Conservation (phyloP, 148 eudicot species). For the Limonium bicolor region DNA sequence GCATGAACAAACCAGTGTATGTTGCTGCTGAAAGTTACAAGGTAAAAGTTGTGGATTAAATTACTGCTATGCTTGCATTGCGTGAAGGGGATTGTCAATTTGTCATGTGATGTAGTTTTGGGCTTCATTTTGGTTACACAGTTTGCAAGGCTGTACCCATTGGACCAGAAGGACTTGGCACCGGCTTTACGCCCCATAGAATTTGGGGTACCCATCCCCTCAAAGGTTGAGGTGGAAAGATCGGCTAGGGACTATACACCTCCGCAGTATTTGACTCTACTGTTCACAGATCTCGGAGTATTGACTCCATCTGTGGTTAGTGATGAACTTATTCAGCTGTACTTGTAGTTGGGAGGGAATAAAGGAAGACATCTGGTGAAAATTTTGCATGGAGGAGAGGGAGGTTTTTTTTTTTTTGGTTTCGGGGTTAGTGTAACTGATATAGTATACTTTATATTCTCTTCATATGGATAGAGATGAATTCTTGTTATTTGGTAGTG, state of each 20-base stretch:
- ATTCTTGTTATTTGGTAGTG: too few relatives aligned
- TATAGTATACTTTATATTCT: too few relatives aligned
- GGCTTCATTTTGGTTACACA: slow-evolving; percentile 8
- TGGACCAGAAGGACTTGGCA: slow-evolving; percentile 96
- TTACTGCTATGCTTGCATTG: too few relatives aligned
- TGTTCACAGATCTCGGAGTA: slow-evolving; percentile 86
- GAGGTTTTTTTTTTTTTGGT: too few relatives aligned
- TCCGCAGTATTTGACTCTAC: slow-evolving; percentile 84
- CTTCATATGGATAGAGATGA: too few relatives aligned
- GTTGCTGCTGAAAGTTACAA: slow-evolving; percentile 99
- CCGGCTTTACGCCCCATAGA: slow-evolving; percentile 94
- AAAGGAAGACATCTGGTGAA: too few relatives aligned
- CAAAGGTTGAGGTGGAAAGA: slow-evolving; percentile 87
- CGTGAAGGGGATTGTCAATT: too few relatives aligned
- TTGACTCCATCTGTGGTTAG: slow-evolving; percentile 90
- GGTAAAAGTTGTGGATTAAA: too few relatives aligned
- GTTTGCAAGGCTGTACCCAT: slow-evolving; percentile 95
- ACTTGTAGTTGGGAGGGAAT: too few relatives aligned
- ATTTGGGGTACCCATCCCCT: slow-evolving; percentile 92
- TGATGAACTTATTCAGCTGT: slow-evolving; percentile 91
- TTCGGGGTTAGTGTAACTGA: too few relatives aligned
- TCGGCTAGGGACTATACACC: slow-evolving; percentile 97
- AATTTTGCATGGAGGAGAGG: too few relatives aligned
- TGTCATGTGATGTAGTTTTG: too few relatives aligned
- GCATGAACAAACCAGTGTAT: slow-evolving; percentile 91